Base-by-base conservation (phyloP, 2,329 filamentous ascomycete genomes). In the Colletotrichum spaethianum region DNA sequence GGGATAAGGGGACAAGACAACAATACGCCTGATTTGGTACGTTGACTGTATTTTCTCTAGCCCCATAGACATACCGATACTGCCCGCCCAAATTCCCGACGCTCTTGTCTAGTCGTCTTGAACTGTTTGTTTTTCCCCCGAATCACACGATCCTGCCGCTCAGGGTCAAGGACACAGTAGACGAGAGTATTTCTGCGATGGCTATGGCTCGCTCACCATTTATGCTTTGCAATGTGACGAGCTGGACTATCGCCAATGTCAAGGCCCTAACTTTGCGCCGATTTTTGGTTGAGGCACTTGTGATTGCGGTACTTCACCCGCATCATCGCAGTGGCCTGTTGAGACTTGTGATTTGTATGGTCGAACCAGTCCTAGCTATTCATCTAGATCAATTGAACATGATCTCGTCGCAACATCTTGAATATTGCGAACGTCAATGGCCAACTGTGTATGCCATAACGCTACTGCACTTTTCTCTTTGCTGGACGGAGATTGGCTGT, bases 11-110 rank as follows among this genome's bases (percentile, higher is more conserved):
- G 7, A 16, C 11, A 52, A 20, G 63, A 67, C 26, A 38, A 56
- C 44, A 38, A 57, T 38, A 48, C 33, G 55, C 64, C 57, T 59
- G 44, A 63, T 31, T 57, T 62, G 57, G 57, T 72, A 68, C 50
- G 63, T 67, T 40, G 31, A 31, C 14, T 67, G 63, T 55, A 67
- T 50, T 53, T 42, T 61, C 40, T 61, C 38, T 48, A 63, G 63
- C 26, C 46, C 28, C 38, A 31, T 57, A 57, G 64, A 67, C 23
- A 67, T 40, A 61, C 28, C 44, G 40, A 52, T 38, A n/a, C 33
- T 40, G 46, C 44, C 46, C 36, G 8, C 16, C 16, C 33, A 18
- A 56, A 16, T 26, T 23, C 20, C 28, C 2, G 44, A 36, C 23
- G 42, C 28, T 8, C 26, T 7, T 50, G 7, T 33, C 23, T 20